These are phyloP conservation scores for Phyllosticta citribraziliensis DNA, from an alignment of 2,329 filamentous ascomycete species.

Conservation along the genomic window DNA sequence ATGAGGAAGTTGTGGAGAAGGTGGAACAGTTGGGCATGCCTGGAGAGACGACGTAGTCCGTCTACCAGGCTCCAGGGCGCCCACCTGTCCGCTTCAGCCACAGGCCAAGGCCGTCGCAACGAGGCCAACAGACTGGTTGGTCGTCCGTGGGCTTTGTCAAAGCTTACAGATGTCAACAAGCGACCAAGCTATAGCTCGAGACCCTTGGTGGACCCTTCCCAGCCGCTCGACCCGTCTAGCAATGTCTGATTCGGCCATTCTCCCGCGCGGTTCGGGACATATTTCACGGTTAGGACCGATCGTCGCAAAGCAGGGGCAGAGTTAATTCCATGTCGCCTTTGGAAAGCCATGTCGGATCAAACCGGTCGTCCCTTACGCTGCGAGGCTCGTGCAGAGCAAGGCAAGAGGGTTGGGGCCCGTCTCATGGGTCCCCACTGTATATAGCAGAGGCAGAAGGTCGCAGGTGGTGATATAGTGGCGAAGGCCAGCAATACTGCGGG, in stretches of 20 bases:
- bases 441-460: neutral
- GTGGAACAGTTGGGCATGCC: neutral
- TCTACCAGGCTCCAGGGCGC: neutral
- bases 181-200: neutral
- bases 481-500: neutral
- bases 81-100: neutral
- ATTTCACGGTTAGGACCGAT: neutral
- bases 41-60: neutral
- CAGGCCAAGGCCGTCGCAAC: neutral
- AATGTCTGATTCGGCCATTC: neutral
- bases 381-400: neutral
- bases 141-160: neutral
- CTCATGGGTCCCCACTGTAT: neutral
- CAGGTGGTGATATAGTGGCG: neutral
- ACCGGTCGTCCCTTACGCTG: neutral
- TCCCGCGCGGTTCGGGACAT: neutral
- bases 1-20: neutral
- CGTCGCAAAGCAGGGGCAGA: neutral
- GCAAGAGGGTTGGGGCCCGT: neutral
- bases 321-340: neutral
- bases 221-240: neutral
- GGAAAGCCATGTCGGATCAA: neutral
- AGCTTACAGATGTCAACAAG: neutral
- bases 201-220: neutral
- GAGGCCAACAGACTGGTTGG: neutral